phyloP scores from a whole-genome alignment of 2,329 filamentous ascomycete genomes.

The Cladophialophora carrionii region DNA sequence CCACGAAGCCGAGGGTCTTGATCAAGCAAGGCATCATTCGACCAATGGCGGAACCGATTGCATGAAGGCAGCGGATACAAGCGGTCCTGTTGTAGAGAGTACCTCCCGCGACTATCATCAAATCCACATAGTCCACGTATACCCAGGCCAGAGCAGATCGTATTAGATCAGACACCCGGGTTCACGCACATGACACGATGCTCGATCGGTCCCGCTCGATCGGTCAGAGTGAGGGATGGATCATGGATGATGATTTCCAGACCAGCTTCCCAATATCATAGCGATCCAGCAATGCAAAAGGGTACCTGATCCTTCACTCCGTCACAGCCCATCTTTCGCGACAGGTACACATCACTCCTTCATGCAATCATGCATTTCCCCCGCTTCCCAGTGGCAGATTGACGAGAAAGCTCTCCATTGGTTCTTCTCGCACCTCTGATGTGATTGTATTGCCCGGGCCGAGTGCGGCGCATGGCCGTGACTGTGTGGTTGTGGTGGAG shows the following conservation, averaged over 20 bases:
- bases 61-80: slow-evolving; percentile 41
- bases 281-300: background rate
- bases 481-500: background rate
- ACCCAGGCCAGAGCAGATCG: background rate
- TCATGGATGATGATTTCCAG: background rate
- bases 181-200: background rate
- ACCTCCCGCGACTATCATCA: background rate
- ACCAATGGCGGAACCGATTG: slow-evolving; percentile 78
- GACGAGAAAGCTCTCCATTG: background rate
- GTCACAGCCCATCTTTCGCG: background rate
- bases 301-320: background rate
- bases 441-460: background rate
- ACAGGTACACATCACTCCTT: background rate
- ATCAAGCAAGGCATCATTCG: slow-evolving; percentile 89
- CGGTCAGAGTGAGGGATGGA: background rate
- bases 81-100: background rate
- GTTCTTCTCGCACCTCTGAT: background rate
- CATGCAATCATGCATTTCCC: background rate
- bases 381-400: background rate
- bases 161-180: background rate
- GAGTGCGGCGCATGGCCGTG: no score
- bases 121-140: background rate
- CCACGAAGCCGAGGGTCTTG: slow-evolving; percentile 84
- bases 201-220: background rate
- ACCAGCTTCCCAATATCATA: background rate